Base-by-base conservation (phyloP, 306 rosid species). In the Citrullus amarus region DNA sequence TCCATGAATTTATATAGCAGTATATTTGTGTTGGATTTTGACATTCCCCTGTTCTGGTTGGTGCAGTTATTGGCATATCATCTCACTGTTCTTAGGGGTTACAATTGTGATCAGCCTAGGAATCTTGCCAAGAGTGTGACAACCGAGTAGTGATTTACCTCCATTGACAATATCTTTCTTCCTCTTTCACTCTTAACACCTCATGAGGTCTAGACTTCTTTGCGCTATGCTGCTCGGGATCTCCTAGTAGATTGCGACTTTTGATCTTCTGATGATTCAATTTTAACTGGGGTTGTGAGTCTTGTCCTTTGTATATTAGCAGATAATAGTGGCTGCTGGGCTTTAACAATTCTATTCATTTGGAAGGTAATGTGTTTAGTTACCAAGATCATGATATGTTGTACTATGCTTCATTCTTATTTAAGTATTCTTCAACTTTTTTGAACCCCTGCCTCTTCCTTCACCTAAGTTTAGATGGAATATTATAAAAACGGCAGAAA, bases 61-160 rank as follows among this genome's bases (percentile, higher is more conserved):
- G 54, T 89, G 87, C 90, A 95, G 99, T 85, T 95, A 81, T 77
- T 92, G 90, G 99, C 99, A 30, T 95, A 95, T 84, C 99, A 95
- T 86, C 97, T 95, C 81, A 95, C 99, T 11, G 99, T 95, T 76
- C 86, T 91, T 75, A 89, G 93, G 82, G 99, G 99, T 69, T 90
- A 84, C 81, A 95, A 95, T 18, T 95, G 91, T n/a, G 99, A 95
- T 78, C 99, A 92, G 86, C 99, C 97, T 62, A 93, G 97, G 75
- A 95, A 95, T 90, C 97, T 95, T 28, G 99, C 99, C 6, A 95
- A 95, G 91, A 95, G 99, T 82, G 99, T 95, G 61, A 95, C 97
- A 4, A 95, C 99, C 0, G 87, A 87, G 79, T 92, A 85, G 81
- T 41, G 54, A 50, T 66, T 53, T 32, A 14, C 25, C 77, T 28